phyloP scores from a whole-genome alignment of 345 rosid species.

The Erysimum cheiranthoides region DNA sequence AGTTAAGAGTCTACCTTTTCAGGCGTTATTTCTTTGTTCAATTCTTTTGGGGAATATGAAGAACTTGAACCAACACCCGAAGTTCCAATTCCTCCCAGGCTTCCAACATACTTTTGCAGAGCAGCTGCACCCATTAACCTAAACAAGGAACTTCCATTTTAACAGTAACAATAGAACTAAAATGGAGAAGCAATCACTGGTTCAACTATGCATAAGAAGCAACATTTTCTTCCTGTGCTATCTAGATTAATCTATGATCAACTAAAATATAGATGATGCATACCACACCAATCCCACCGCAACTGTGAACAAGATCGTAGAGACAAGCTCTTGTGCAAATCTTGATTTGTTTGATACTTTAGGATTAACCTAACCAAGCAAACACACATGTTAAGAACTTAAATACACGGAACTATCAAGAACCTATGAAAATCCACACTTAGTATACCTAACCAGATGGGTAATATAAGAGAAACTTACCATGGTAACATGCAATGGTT shows the following conservation, averaged over 20 bases:
- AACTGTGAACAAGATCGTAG: conserved; percentile 85
- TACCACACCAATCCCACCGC: conserved; percentile 92
- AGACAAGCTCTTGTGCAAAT: conserved; percentile 89
- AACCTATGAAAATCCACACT: not conserved
- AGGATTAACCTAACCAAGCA: conserved; percentile 73
- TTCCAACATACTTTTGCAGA: conserved; percentile 91
- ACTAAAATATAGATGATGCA: conserved; percentile 30
- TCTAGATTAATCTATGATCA: conserved; percentile 11
- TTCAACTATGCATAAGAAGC: conserved; percentile 14
- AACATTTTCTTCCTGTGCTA: not conserved
- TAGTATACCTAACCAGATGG: conserved; percentile 2
- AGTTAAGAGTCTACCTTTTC: conserved; percentile 69
- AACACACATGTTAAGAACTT: conserved; percentile 7
- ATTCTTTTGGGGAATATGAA: conserved; percentile 85
- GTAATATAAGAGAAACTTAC: conserved; percentile 49
- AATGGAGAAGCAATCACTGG: conserved; percentile 27
- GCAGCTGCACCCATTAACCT: conserved; percentile 98
- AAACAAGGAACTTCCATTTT: conserved; percentile 37
- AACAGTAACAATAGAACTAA: conserved; percentile 33
- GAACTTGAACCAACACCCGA: conserved; percentile 98
- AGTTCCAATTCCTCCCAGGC: conserved; percentile 96
- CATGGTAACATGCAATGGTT: conserved; percentile 95
- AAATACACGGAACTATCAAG: not conserved
- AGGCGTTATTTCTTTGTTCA: conserved; percentile 91
- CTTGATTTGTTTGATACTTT: conserved; percentile 81